A percentile compares a stretch with the other conserved stretches of the same genome.
phyloP scores from a whole-genome alignment of 176 grass and related monocot species.

The Oryza officinalis region DNA sequence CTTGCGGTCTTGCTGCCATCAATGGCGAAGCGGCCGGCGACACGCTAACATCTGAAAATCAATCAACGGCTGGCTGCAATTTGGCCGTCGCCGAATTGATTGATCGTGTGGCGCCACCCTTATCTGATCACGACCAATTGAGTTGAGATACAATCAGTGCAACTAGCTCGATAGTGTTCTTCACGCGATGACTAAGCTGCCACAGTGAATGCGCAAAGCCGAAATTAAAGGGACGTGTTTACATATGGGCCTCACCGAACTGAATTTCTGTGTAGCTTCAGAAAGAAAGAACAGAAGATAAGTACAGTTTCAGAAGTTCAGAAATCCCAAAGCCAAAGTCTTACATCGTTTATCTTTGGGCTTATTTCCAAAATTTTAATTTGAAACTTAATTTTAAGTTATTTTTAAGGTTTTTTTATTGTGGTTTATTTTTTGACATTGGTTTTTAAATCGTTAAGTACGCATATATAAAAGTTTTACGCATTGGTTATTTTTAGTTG shows the following conservation, averaged over 20 bases:
- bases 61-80: background rate
- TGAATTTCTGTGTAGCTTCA: background rate
- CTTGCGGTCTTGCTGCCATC: background rate
- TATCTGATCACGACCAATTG: slow-evolving; percentile 1
- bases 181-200: background rate
- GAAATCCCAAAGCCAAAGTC: background rate
- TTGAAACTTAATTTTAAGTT: no score
- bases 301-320: background rate
- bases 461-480: no score
- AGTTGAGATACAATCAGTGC: background rate
- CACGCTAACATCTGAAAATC: background rate
- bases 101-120: background rate
- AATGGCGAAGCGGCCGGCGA: background rate
- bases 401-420: no score
- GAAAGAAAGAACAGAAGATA: background rate
- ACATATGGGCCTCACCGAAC: background rate
- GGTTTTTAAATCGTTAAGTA: no score
- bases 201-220: background rate
- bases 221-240: background rate
- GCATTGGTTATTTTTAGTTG: no score
- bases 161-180: background rate
- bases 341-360: no score
- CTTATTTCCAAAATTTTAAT: no score
- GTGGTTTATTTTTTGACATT: no score
- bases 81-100: background rate